Evolutionary conservation across 2,329 filamentous ascomycete genomes (phyloP).

Genomic region (Pyricularia sp.): DNA sequence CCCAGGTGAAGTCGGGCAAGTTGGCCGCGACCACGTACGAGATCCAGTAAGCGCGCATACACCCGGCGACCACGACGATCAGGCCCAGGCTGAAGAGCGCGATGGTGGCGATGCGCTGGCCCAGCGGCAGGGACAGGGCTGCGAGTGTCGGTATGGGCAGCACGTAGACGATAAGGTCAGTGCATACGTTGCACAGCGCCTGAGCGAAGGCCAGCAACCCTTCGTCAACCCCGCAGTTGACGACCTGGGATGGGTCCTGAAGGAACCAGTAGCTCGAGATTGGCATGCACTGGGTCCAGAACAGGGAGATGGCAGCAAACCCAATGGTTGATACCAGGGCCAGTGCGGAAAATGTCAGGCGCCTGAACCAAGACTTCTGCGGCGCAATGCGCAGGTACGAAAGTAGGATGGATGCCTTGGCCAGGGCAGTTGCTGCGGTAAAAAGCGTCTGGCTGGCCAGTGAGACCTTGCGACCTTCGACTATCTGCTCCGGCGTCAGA

Average conservation of each 20-base stretch:
- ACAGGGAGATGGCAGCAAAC: conserved; percentile 21
- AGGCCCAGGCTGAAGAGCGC: conserved; percentile 26
- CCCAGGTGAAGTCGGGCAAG: conserved; percentile 31
- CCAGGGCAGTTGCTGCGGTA: conserved; percentile 29
- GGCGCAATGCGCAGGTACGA: conserved; percentile 31
- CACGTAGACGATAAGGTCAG: conserved; percentile 26
- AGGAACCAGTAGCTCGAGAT: conserved; percentile 20
- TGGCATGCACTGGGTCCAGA: conserved; percentile 28
- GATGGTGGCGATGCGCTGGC: conserved; percentile 24
- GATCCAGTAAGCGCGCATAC: conserved; percentile 27
- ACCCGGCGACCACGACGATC: conserved; percentile 25
- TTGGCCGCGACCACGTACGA: conserved; percentile 23
- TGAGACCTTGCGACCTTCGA: conserved; percentile 16
- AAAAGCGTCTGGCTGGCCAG: conserved; percentile 29
- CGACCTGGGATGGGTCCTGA: background rate
- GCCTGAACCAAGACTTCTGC: conserved; percentile 20
- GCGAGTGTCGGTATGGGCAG: conserved; percentile 26
- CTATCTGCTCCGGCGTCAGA: background rate
- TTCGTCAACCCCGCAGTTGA: conserved; percentile 15
- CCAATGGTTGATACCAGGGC: conserved; percentile 18
- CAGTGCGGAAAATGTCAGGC: conserved; percentile 19
- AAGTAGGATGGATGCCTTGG: conserved; percentile 29
- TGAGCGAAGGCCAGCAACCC: conserved; percentile 18
- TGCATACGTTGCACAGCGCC: conserved; percentile 20
- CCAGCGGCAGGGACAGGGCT: conserved; percentile 19